These are phyloP conservation scores for Smallanthus sonchifolius DNA, from an alignment of 129 eudicot genomes.

Conservation along the genomic window DNA sequence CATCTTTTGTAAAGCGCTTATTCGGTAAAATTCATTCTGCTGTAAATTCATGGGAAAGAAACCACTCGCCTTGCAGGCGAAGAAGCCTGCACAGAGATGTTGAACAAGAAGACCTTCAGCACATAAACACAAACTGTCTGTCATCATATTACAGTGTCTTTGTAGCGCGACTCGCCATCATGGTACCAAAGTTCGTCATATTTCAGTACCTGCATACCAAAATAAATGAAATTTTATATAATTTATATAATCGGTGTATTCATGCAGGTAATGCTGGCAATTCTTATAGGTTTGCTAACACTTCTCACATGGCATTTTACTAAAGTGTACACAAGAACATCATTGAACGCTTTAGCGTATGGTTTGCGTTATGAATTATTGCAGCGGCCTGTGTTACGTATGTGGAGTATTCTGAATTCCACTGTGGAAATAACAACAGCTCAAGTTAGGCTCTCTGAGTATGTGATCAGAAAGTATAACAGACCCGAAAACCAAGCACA, in stretches of 20 bases:
- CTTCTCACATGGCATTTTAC: conserved; percentile 96
- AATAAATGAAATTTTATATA: not conserved
- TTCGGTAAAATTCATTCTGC: conserved; percentile 27
- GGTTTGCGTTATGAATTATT: conserved; percentile 84
- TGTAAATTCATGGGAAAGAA: conserved; percentile 37
- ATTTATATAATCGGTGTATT: not conserved
- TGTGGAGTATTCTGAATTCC: conserved; percentile 89
- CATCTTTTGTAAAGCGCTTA: conserved; percentile 24
- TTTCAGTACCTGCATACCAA: not conserved
- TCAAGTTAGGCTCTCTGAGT: conserved; percentile 84
- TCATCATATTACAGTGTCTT: conserved; percentile 88
- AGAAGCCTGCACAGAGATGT: conserved; percentile 47
- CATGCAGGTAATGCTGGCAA: conserved; percentile 87
- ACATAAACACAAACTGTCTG: conserved; percentile 50
- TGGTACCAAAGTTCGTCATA: conserved; percentile 42
- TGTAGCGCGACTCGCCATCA: conserved; percentile 94
- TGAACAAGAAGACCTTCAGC: conserved; percentile 56
- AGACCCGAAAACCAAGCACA: conserved; percentile 72
- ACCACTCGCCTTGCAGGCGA: conserved; percentile 36
- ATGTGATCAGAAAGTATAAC: conserved; percentile 61
- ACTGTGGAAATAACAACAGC: conserved; percentile 93
- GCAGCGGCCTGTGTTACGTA: conserved; percentile 78
- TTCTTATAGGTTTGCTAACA: conserved; percentile 85
- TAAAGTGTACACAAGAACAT: conserved; percentile 76
- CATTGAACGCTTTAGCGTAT: conserved; percentile 70